Evolutionary conservation across 805 yeast genomes (phyloP).

Genomic region (Starmera dryadoides): DNA sequence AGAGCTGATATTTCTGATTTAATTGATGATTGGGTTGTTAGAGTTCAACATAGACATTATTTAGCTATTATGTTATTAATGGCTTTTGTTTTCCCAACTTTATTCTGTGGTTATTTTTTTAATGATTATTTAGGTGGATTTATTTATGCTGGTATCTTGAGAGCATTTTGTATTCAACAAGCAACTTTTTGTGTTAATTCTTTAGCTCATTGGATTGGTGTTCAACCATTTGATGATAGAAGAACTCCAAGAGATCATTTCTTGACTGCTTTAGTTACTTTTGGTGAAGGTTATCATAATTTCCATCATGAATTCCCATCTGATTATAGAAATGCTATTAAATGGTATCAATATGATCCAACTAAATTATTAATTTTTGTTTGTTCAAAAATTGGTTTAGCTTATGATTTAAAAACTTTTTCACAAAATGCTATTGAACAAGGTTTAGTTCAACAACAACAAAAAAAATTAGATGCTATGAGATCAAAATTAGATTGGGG

Average conservation of each 20-base stretch:
- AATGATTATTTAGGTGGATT: constrained; percentile 67
- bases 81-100: constrained; percentile 56
- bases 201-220: constrained; percentile 81
- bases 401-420: constrained; percentile 62
- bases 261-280: constrained; percentile 73
- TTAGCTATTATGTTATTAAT: constrained; percentile 50
- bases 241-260: constrained; percentile 84
- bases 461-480: constrained; percentile 65
- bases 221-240: constrained; percentile 80
- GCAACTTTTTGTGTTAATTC: constrained; percentile 85
- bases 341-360: constrained; percentile 86
- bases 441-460: constrained; percentile 76
- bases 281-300: constrained; percentile 87
- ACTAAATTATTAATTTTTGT: constrained; percentile 44
- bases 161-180: constrained; percentile 69
- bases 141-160: constrained; percentile 66
- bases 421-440: constrained; percentile 71
- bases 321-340: constrained; percentile 81
- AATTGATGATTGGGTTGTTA: constrained; percentile 39
- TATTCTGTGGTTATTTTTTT: constrained; percentile 48
- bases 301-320: constrained; percentile 90
- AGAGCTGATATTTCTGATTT: constrained; percentile 78
- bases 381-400: constrained; percentile 55
- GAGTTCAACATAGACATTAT: constrained; percentile 24
- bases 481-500: constrained; percentile 71